Base-by-base conservation (phyloP, 2,329 filamentous ascomycete genomes). In the Rhytidhysteron rufulum region DNA sequence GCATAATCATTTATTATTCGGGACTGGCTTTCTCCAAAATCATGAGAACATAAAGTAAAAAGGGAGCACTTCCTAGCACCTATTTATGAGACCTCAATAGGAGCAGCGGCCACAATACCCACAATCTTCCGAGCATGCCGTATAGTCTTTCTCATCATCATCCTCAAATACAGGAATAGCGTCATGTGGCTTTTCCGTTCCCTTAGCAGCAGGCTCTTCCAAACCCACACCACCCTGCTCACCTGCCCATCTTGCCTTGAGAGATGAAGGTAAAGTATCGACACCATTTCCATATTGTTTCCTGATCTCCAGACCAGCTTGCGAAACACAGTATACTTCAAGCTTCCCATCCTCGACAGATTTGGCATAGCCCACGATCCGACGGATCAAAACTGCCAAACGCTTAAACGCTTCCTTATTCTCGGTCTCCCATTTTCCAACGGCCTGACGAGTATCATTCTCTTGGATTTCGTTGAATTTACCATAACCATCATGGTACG, bases 401-500 rank as follows among this genome's bases (percentile, higher is more conserved):
- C 50, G 47, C 1, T 41, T 29, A 5, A 70, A 53, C 1, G 42
- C 48, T 5, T 46, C 38, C 13, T 59, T 35, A 11, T 75, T 66
- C 2, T 63, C 50, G 5, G 41, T 40, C 43, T 75, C 71, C 73
- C 73, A 78, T 3, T 50, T 34, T 9, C 54, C 33, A 0, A 75
- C 40, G 5, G 65, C 53, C 8, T 58, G 31, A 2, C 53, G 51
- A n/a, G 71, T 53, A 41, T 74, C 52, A 13, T 53, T 50, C 6
- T 70, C 53, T n/a, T 45, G 51, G 27, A 63, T 43, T 11, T 70
- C 52, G 13, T 66, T 38, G 49, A 79, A 79, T 0, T 63, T 24
- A 2, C 60, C 61, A 5, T 66, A 65, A 5, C 40, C 50, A 7
- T 67, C 45, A 48, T 80, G 75, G 42, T 71, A 74, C 0, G 73